Conservation (phyloP, 306 rosid genomes). For the Vigna mungo region DNA sequence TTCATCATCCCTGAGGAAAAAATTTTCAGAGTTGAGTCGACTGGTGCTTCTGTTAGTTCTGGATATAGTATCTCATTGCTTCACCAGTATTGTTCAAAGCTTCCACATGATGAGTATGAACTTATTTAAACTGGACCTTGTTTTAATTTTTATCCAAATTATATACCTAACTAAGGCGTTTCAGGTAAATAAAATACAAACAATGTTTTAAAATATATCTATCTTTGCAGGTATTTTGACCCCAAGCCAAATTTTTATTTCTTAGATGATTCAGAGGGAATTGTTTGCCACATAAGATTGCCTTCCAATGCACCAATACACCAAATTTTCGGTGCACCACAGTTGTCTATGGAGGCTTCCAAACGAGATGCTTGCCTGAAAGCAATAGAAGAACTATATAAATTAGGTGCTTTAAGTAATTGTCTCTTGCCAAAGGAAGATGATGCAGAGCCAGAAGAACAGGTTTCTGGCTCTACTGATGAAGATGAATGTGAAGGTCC, state of each 20-base stretch:
- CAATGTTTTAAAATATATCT: constrained; percentile 39
- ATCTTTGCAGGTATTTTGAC: constrained; percentile 72
- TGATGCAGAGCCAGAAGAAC: constrained; percentile 50
- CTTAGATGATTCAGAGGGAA: constrained; percentile 78
- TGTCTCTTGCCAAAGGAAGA: constrained; percentile 75
- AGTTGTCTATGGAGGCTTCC: constrained; percentile 73
- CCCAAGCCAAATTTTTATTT: constrained; percentile 80
- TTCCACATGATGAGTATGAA: constrained; percentile 92
- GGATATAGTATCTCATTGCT: constrained; percentile 81
- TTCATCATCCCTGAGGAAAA: constrained; percentile 63
- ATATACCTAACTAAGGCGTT: constrained; percentile 38
- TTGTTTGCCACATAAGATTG: constrained; percentile 68
- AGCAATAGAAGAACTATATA: constrained; percentile 88
- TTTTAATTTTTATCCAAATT: constrained; percentile 13
- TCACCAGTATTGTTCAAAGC: constrained; percentile 85
- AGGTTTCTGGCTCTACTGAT: constrained; percentile 57
- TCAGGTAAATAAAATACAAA: constrained; percentile 37
- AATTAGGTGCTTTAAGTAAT: constrained; percentile 77
- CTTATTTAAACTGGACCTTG: constrained; percentile 36
- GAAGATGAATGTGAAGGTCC: constrained; percentile 72
- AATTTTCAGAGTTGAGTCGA: constrained; percentile 66
- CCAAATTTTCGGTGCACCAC: constrained; percentile 64
- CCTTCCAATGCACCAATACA: constrained; percentile 89
- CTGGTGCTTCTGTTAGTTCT: constrained; percentile 86
- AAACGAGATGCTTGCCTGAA: constrained; percentile 84